Evolutionary conservation across 148 eudicot species (phyloP), one percentile per base, ranked within the genome.

Genomic region (Limonium bicolor): DNA sequence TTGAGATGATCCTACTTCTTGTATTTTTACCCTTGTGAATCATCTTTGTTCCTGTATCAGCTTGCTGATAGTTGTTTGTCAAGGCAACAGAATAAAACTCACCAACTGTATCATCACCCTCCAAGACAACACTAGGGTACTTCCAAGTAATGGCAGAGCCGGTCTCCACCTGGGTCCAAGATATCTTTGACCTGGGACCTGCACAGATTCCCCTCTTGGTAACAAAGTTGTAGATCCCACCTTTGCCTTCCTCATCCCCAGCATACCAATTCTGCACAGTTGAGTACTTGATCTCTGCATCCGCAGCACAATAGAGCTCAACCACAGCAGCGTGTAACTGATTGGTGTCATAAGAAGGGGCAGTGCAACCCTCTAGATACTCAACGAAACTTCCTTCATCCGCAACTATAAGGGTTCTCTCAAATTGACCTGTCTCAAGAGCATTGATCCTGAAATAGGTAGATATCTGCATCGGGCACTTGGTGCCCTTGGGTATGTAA

Each of bases 81-180:
- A 90, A 65, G 3, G 95, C 95, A 55, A 90, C 99, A 1, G 88
- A 90, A 65, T 90, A 80, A 41, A 90, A 90, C 69, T 90, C 97
- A 1, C 97, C 97, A 16, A 90, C 85, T 0, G 95, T 72, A 43
- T 71, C 68, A 73, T 90, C 95, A 33, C 95, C 97, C 69, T 85
- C 93, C 44, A 90, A 49, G 36, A 84, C 61, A 58, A 80, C 95
- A 73, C 93, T 90, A 0, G 99, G 97, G 36, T 80, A 85, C 68
- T 90, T 90, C 99, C 99, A 90, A 6, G 99, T 90, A 49, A 90
- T 84, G n/a, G 99, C 95, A 0, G 93, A 84, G 20, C 99, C 95
- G 0, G 95, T 90, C 71, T 90, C 99, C 41, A 90, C 93, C 46
- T 84, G 99, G 0, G 95, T 90, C 93, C 95, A 85, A 5, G 95